These are phyloP conservation scores for Malassezia globosa DNA, from an alignment of 1,284 basidiomycete species.

Conservation along the genomic window DNA sequence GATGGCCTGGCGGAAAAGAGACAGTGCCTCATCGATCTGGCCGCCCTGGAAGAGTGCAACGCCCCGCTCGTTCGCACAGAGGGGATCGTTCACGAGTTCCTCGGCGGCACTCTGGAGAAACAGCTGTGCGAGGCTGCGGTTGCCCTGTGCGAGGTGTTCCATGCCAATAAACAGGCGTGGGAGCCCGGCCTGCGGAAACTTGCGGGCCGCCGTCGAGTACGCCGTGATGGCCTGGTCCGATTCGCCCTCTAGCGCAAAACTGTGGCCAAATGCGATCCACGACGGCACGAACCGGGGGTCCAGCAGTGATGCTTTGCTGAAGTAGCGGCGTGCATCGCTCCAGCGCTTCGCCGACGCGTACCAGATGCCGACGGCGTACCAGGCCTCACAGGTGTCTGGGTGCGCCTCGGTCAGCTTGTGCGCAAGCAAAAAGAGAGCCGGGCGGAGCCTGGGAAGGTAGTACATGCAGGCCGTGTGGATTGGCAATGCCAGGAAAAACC, in stretches of 20 bases:
- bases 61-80: conserved; percentile 81
- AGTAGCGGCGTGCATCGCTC: conserved; percentile 41
- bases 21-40: conserved; percentile 60
- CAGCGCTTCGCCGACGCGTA: conserved; percentile 74
- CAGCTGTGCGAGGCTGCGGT: conserved; percentile 70
- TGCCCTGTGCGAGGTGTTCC: conserved; percentile 87
- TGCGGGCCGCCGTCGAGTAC: conserved; percentile 85
- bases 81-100: conserved; percentile 73
- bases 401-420: conserved; percentile 84
- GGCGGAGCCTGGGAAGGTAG: conserved; percentile 77
- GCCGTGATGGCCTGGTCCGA: conserved; percentile 89
- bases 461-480: conserved; percentile 95
- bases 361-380: conserved; percentile 98
- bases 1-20: conserved; percentile 50
- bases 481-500: conserved; percentile 55
- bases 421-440: conserved; percentile 83
- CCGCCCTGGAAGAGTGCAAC: conserved; percentile 79
- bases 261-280: conserved; percentile 96
- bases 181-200: conserved; percentile 86
- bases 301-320: conserved; percentile 81
- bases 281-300: conserved; percentile 89
- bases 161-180: conserved; percentile 92
- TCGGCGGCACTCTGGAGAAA: conserved; percentile 68
- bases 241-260: conserved; percentile 94
- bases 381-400: conserved; percentile 79